Evolutionary conservation across 2,329 filamentous ascomycete genomes (phyloP), one percentile per base, ranked within the genome.

Genomic region (Trichoderma atrobrunneum): DNA sequence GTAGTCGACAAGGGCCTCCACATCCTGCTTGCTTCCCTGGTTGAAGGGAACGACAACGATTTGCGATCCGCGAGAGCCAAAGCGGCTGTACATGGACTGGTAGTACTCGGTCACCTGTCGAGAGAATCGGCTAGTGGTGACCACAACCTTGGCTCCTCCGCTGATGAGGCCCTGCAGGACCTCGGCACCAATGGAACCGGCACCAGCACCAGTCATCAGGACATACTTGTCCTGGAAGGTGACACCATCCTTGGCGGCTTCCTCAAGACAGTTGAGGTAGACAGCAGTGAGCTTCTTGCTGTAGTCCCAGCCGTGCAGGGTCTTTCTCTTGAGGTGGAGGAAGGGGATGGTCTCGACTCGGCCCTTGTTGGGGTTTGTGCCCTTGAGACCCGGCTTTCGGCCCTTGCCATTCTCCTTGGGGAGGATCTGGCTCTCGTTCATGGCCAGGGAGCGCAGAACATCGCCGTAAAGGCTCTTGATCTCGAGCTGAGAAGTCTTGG

Each of bases 41-140:
- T 99, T 99, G 89, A 99, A 99, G 64, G 97, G 96, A 70, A 98
- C 97, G 70, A 99, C 96, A 54, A 99, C 94, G 71, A 99, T 91
- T 84, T 98, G 95, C 72, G 96, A 98, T 75, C 96, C 96, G 75
- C 94, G 93, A 73, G 94, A 93, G 78, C 96, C 96, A 78, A 93
- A 97, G 73, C 95, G 93, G 74, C 95, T 93, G 83, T 99, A 99
- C 93, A 99, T 98, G 72, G 94, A 91, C 84, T 99, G 96, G 85
- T 99, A 99, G 86, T 98, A 99, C 85, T 99, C 96, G 7, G 96
- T 99, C 72, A 99, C 96, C 82, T 98, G 93, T 60, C 94, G 93
- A 18, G 96, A 99, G 87, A 96, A 99, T 77, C 96, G 91, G 79
- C 93, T 97, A 21, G 96, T 99, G 16, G 96, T 99, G 72, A 99